A percentile compares a stretch with the other conserved stretches of the same genome.
Conservation (phyloP, 2,329 filamentous ascomycete genomes). For the Aspergillus tanneri region DNA sequence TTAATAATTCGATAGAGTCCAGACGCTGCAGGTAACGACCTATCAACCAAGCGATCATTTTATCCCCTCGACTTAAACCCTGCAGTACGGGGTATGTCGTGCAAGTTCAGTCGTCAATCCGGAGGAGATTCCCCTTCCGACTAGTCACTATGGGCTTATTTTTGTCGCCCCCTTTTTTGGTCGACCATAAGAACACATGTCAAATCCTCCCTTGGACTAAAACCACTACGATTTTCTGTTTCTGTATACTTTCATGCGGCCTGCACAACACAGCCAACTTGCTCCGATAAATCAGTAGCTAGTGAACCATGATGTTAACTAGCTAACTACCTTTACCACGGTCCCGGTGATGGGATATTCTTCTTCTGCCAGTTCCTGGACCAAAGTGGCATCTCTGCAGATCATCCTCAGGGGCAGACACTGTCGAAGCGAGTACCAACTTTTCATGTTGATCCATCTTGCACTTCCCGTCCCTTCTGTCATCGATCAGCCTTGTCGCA, state of each 20-base stretch:
- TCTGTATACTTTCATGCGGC: too few species aligned
- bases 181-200: neutral
- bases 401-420: slow-evolving; percentile 1
- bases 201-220: neutral
- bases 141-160: slow-evolving; percentile 2
- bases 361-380: slow-evolving; percentile 3
- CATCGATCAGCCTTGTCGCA: slow-evolving; percentile 9
- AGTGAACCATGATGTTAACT: neutral
- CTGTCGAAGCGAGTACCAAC: too few species aligned
- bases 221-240: neutral
- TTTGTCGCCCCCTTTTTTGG: neutral
- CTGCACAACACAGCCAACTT: neutral
- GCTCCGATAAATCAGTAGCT: too few species aligned
- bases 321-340: neutral
- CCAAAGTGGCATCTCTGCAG: slow-evolving; percentile 1
- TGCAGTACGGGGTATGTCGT: too few species aligned
- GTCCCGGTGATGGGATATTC: neutral
- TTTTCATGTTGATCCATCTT: neutral
- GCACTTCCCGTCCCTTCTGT: slow-evolving; percentile 1
- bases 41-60: too few species aligned
- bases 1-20: too few species aligned
- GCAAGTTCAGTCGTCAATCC: too few species aligned
- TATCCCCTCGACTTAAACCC: too few species aligned
- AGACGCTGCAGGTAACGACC: too few species aligned
- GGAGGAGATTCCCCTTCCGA: too few species aligned